Evolutionary conservation across 2,329 filamentous ascomycete species (phyloP), one percentile per base, ranked within the genome.

Genomic region (Dothistroma septosporum): DNA sequence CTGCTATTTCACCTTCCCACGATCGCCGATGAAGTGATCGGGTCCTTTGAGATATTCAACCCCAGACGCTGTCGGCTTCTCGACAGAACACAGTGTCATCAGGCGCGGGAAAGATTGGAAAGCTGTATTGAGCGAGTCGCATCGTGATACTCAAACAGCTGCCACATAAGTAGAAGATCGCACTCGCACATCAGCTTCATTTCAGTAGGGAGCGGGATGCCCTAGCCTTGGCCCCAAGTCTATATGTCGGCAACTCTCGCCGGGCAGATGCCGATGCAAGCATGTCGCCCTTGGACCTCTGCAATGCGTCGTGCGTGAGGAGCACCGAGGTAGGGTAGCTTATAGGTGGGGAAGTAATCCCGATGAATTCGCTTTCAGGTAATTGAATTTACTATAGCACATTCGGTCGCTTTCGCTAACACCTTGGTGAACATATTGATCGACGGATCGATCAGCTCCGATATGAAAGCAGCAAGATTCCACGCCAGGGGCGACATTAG

Each of bases 401-500:
- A 28, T 28, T 28, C 24, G 37, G 3, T 7, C 14, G 4, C 7
- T 44, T 44, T 44, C 2, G 37, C 12, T 44, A 19, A 14, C 12
- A 44, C 8, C 37, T 44, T 14, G 19, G 19, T 44, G 37, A 7
- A 14, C 8, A 28, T 28, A 28, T 44, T 14, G 19, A 14, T 44
- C 8, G 19, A 19, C 37, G 12, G 4, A 14, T 14, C 19, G 37
- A 44, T 19, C 19, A 44, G 19, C 3, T 19, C 37, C 4, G 19
- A 14, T 8, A 72, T 72, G 68, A 69, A 67, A 54, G 69, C 69
- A 16, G 66, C 67, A 16, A 58, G 67, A 55, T 72, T 68, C 60
- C 63, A 72, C 53, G 63, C 56, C 33, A 47, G 61, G n/a, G 56
- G 55, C 32, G 69, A 72, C 50, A 63, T 72, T 37, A 62, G 69